phyloP scores from a whole-genome alignment of 2,329 filamentous ascomycete genomes.

The Stemphylium lycopersici region DNA sequence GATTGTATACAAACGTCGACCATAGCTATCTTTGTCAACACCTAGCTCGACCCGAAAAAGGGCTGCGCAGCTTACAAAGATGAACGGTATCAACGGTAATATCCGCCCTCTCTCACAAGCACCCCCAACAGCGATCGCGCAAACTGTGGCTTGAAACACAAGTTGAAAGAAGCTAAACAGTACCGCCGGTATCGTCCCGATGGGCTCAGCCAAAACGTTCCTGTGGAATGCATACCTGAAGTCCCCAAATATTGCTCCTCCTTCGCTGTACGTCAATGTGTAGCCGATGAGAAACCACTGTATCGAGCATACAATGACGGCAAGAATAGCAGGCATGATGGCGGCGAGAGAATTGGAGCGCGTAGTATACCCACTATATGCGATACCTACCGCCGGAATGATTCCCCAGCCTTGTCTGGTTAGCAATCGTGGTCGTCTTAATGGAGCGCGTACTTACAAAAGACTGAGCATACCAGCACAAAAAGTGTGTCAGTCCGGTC shows the following conservation, averaged over 20 bases:
- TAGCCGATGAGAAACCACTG: slow-evolving; percentile 60
- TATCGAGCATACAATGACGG: slow-evolving; percentile 56
- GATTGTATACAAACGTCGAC: slow-evolving; percentile 58
- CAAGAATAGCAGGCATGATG: slow-evolving; percentile 56
- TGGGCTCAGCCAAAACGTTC: slow-evolving; percentile 55
- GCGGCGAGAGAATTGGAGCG: slow-evolving; percentile 56
- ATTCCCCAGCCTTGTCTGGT: slow-evolving; percentile 54
- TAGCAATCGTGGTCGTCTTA: not conserved
- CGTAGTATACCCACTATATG: slow-evolving; percentile 58
- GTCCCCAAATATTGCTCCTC: slow-evolving; percentile 53
- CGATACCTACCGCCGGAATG: slow-evolving; percentile 59
- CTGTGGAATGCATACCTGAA: slow-evolving; percentile 55
- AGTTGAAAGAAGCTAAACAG: slow-evolving; percentile 60
- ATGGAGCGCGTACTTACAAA: slow-evolving; percentile 42
- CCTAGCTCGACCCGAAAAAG: not conserved
- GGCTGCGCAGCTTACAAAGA: slow-evolving; percentile 44
- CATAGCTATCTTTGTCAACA: slow-evolving; percentile 46
- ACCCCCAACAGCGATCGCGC: slow-evolving; percentile 58
- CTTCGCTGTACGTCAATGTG: slow-evolving; percentile 57
- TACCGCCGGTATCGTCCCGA: slow-evolving; percentile 58
- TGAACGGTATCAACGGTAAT: slow-evolving; percentile 56
- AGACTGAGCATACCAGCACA: slow-evolving; percentile 58
- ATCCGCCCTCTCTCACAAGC: slow-evolving; percentile 57
- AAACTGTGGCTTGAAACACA: slow-evolving; percentile 59
- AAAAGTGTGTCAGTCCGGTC: slow-evolving; percentile 60